Evolutionary conservation across 306 rosid species (phyloP).

Genomic region (Lathyrus sativus): DNA sequence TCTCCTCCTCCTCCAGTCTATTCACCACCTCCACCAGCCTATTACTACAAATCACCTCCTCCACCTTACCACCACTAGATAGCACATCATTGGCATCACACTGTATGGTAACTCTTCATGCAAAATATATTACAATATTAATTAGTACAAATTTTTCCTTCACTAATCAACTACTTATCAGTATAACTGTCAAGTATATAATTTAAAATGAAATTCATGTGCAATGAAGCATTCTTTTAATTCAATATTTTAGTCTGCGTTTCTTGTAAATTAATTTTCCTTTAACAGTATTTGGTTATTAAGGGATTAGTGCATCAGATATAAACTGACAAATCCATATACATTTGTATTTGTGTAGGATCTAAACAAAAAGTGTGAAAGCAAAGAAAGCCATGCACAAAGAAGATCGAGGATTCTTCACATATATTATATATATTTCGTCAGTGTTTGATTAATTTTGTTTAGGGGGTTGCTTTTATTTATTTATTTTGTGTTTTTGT

Average conservation of each 20-base stretch:
- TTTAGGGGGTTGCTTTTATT: slow-evolving; percentile 21
- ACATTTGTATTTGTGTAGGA: too few relatives aligned
- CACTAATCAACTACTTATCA: neutral
- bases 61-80: slow-evolving; percentile 70
- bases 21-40: slow-evolving; percentile 59
- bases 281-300: too few relatives aligned
- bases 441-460: slow-evolving; percentile 24
- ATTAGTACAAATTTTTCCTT: neutral
- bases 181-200: too few relatives aligned
- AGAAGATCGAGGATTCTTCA: neutral
- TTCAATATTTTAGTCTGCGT: too few relatives aligned
- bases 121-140: slow-evolving; percentile 1
- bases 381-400: too few relatives aligned
- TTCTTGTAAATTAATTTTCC: too few relatives aligned
- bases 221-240: too few relatives aligned
- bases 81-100: neutral
- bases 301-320: too few relatives aligned
- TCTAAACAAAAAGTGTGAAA: too few relatives aligned
- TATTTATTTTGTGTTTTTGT: slow-evolving; percentile 16
- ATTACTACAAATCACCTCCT: slow-evolving; percentile 59
- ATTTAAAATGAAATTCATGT: too few relatives aligned
- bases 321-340: too few relatives aligned
- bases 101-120: slow-evolving; percentile 34
- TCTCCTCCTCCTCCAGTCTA: slow-evolving; percentile 47
- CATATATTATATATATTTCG: slow-evolving; percentile 1